A percentile compares a stretch with the other conserved stretches of the same genome.
phyloP scores from a whole-genome alignment of 495 filamentous ascomycete genomes.

The Sporormia fimetaria region DNA sequence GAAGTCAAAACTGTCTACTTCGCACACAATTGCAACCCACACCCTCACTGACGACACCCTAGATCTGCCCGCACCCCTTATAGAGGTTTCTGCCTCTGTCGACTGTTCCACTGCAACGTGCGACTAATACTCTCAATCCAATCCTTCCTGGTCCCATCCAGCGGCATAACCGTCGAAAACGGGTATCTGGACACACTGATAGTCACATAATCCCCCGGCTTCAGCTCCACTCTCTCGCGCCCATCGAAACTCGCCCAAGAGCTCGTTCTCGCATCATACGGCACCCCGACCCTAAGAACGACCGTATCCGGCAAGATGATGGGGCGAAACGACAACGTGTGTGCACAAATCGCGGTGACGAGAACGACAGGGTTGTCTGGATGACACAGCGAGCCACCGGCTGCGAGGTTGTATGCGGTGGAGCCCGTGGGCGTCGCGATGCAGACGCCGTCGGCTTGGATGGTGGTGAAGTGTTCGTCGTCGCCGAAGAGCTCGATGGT shows the following conservation, averaged over 20 bases:
- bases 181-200: constrained; percentile 87
- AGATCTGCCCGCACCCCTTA: no score
- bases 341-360: constrained; percentile 88
- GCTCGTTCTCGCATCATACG: constrained; percentile 76
- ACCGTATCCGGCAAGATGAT: constrained; percentile 94
- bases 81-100: constrained; percentile 72
- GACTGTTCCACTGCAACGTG: constrained; percentile 88
- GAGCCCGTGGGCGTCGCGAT: constrained; percentile 87
- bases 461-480: constrained; percentile 83
- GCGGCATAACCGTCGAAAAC: constrained; percentile 77
- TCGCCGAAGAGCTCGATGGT: constrained; percentile 86
- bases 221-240: constrained; percentile 72
- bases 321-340: constrained; percentile 89
- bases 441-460: constrained; percentile 80
- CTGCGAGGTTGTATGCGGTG: constrained; percentile 94
- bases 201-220: constrained; percentile 88
- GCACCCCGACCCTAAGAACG: constrained; percentile 80
- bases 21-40: no score
- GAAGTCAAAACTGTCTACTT: no score
- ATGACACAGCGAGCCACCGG: constrained; percentile 88
- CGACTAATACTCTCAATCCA: constrained; percentile 88
- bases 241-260: constrained; percentile 98
- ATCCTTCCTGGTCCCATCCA: constrained; percentile 65
- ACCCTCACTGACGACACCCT: no score
- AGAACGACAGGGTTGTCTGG: constrained; percentile 96